phyloP scores from a whole-genome alignment of 768 basidiomycete species.

The Phlebiopsis gigantea region DNA sequence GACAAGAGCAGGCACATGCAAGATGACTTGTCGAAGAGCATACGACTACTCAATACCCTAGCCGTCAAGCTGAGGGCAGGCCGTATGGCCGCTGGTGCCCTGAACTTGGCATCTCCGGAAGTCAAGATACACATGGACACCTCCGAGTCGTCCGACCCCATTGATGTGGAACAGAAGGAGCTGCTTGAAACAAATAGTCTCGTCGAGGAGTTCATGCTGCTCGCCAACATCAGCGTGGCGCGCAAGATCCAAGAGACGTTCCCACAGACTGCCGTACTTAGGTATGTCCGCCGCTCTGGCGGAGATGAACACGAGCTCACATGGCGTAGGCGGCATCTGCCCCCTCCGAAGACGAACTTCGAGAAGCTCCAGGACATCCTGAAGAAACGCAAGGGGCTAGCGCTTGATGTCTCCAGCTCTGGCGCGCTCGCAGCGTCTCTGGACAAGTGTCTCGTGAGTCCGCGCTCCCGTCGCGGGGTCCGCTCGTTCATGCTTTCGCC shows the following conservation, averaged over 20 bases:
- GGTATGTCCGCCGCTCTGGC: conserved; percentile 37
- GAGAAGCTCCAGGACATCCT: conserved; percentile 94
- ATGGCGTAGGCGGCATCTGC: conserved; percentile 71
- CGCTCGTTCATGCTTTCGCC: not conserved
- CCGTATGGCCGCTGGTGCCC: conserved; percentile 93
- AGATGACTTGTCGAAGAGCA: conserved; percentile 79
- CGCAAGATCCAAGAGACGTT: conserved; percentile 88
- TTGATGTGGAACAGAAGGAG: conserved; percentile 96
- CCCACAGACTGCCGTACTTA: conserved; percentile 91
- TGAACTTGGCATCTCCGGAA: conserved; percentile 97
- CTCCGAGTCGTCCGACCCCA: conserved; percentile 89
- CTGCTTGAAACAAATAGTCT: conserved; percentile 89
- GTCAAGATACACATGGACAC: conserved; percentile 95
- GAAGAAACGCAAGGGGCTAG: conserved; percentile 75
- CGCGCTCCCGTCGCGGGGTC: not conserved
- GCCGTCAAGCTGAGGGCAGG: conserved; percentile 80
- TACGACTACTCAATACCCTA: conserved; percentile 83
- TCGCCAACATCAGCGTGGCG: conserved; percentile 95
- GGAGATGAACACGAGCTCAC: not conserved
- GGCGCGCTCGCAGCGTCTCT: conserved; percentile 84
- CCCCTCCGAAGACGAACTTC: conserved; percentile 90
- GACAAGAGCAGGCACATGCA: conserved; percentile 50
- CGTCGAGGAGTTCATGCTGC: conserved; percentile 98
- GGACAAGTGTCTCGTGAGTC: conserved; percentile 78
- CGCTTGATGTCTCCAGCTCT: conserved; percentile 86